A percentile compares a stretch with the other conserved stretches of the same genome.
Conservation (phyloP, 2,329 filamentous ascomycete species). For the Fusarium piperis region DNA sequence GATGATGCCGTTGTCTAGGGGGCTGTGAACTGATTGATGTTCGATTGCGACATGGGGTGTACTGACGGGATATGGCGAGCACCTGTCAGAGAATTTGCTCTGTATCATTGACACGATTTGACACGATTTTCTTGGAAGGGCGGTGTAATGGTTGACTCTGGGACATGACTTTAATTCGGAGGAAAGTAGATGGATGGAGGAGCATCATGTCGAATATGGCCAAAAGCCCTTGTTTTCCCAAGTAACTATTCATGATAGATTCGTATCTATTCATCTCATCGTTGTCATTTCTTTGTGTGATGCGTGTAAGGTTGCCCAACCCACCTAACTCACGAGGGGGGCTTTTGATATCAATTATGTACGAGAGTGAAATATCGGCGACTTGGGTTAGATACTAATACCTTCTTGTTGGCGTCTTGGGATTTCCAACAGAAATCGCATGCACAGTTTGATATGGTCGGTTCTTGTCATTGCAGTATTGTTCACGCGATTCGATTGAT, state of each 20-base stretch:
- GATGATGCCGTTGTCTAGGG: slow-evolving; percentile 46
- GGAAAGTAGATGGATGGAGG: slow-evolving; percentile 39
- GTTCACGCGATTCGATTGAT: neutral
- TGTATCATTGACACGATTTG: slow-evolving; percentile 47
- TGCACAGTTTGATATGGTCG: neutral
- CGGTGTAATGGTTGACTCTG: slow-evolving; percentile 46
- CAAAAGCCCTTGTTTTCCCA: slow-evolving; percentile 32
- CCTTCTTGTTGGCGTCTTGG: neutral
- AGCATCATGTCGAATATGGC: slow-evolving; percentile 40
- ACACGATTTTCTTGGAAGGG: slow-evolving; percentile 49
- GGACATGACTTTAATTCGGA: slow-evolving; percentile 44
- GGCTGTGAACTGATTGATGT: slow-evolving; percentile 41
- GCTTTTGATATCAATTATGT: neutral
- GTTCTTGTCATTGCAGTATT: neutral
- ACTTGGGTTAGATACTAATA: neutral
- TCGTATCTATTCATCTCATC: slow-evolving; percentile 1
- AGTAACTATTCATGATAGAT: slow-evolving; percentile 22
- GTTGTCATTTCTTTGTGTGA: neutral
- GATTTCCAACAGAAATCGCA: neutral
- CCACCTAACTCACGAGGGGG: no score
- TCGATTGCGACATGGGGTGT: slow-evolving; percentile 7
- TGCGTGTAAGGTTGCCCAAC: neutral
- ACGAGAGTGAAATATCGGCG: neutral
- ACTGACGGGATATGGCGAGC: slow-evolving; percentile 37
- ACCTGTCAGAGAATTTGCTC: slow-evolving; percentile 43